Conservation (phyloP, 164 flowering plant genomes). For the Tinospora cordifolia region DNA sequence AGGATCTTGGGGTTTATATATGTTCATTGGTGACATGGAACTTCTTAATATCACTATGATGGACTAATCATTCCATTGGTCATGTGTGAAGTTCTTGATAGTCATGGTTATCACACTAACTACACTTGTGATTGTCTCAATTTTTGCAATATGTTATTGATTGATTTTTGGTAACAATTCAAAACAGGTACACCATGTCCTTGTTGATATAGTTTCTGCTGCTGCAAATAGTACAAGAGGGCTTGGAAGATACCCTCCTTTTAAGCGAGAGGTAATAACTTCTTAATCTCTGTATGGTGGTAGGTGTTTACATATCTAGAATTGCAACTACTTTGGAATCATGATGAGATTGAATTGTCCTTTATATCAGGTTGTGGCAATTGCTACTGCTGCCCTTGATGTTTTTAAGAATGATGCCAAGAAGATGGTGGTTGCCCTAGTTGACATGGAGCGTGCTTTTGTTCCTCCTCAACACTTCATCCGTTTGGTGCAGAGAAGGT, state of each 20-base stretch:
- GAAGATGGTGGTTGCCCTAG: slow-evolving; percentile 95
- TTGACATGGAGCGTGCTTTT: slow-evolving; percentile 99
- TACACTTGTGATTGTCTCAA: background rate
- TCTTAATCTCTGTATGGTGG: background rate
- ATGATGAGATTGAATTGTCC: background rate
- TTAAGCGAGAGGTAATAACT: slow-evolving; percentile 76
- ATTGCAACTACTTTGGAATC: background rate
- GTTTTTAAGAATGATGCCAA: slow-evolving; percentile 82
- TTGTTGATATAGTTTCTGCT: slow-evolving; percentile 86
- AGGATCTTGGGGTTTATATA: too few species aligned
- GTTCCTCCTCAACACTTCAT: slow-evolving; percentile 99
- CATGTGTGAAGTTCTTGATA: too few species aligned
- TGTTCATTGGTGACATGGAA: too few species aligned
- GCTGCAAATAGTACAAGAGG: slow-evolving; percentile 95
- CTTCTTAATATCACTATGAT: too few species aligned
- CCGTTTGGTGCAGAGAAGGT: slow-evolving; percentile 95
- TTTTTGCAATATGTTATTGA: background rate
- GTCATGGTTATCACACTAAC: background rate
- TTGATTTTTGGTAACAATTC: background rate
- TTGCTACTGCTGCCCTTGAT: slow-evolving; percentile 88
- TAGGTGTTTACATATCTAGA: background rate
- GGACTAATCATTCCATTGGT: too few species aligned
- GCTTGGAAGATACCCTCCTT: slow-evolving; percentile 96
- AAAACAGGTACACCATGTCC: slow-evolving; percentile 82
- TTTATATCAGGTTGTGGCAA: slow-evolving; percentile 57